phyloP scores from a whole-genome alignment of 345 rosid species.

The Eutrema japonicum region DNA sequence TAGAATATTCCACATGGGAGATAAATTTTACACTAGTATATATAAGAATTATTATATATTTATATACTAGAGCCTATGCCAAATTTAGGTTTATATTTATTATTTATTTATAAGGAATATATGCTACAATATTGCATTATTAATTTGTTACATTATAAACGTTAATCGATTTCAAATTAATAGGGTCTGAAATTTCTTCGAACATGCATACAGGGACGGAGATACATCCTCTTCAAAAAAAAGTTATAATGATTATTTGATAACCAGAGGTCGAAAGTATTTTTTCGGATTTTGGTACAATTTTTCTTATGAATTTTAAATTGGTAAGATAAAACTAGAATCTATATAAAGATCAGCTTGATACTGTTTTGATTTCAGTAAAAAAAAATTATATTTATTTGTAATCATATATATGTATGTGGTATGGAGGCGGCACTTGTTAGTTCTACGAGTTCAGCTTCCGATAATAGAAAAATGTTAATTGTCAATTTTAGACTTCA shows the following conservation, averaged over 20 bases:
- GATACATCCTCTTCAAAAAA: background rate
- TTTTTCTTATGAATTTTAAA: background rate
- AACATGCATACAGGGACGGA: background rate
- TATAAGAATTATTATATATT: background rate
- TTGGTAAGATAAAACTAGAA: background rate
- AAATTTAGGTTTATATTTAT: background rate
- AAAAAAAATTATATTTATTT: no score
- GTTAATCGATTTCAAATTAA: background rate
- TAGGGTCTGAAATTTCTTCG: constrained; percentile 19
- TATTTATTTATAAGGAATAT: background rate
- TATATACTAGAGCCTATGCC: constrained; percentile 8
- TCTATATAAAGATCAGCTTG: background rate
- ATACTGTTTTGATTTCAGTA: no score
- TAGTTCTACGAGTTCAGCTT: no score
- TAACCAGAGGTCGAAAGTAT: no score
- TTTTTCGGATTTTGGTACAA: background rate
- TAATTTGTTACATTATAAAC: background rate
- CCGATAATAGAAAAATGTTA: background rate
- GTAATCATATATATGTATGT: no score
- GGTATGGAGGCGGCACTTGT: no score
- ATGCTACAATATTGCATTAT: constrained; percentile 6
- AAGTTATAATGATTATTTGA: background rate
- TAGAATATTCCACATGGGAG: no score
- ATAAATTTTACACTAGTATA: no score
- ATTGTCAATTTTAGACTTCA: background rate